phyloP scores from a whole-genome alignment of 2,329 filamentous ascomycete genomes.

The Pleurostoma richardsiae region DNA sequence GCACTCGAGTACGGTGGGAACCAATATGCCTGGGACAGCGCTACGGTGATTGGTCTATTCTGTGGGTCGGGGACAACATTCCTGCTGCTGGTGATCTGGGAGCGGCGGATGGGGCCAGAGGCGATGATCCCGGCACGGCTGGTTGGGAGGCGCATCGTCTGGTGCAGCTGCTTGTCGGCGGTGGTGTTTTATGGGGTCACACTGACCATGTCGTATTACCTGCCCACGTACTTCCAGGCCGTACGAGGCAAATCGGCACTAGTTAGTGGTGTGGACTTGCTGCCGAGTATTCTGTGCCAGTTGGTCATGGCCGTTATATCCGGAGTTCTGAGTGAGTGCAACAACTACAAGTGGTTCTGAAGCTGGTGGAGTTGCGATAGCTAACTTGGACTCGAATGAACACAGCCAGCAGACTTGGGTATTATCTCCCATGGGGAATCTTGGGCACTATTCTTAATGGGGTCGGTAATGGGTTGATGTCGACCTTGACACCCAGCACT shows the following conservation, averaged over 20 bases:
- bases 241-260: conserved; percentile 3
- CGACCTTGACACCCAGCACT: conserved; percentile 8
- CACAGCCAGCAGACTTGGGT: conserved; percentile 7
- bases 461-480: conserved; percentile 10
- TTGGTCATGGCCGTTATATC: conserved; percentile 1
- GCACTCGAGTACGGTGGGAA: conserved; percentile 34
- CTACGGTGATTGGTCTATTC: conserved; percentile 31
- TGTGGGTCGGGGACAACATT: conserved; percentile 22
- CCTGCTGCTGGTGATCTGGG: conserved; percentile 31
- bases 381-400: too few species aligned
- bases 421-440: conserved; percentile 11
- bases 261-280: conserved; percentile 1
- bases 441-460: conserved; percentile 5
- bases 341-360: neutral
- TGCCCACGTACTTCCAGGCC: conserved; percentile 4
- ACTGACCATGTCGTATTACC: conserved; percentile 15
- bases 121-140: neutral
- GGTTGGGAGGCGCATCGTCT: neutral
- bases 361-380: neutral
- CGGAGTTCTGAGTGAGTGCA: neutral
- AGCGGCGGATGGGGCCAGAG: conserved; percentile 19
- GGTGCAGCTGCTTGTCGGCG: neutral
- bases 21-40: conserved; percentile 28
- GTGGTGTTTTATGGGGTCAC: conserved; percentile 1
- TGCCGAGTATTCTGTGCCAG: conserved; percentile 4